Conservation (phyloP, 441 rosid species). For the Populus hybrid region DNA sequence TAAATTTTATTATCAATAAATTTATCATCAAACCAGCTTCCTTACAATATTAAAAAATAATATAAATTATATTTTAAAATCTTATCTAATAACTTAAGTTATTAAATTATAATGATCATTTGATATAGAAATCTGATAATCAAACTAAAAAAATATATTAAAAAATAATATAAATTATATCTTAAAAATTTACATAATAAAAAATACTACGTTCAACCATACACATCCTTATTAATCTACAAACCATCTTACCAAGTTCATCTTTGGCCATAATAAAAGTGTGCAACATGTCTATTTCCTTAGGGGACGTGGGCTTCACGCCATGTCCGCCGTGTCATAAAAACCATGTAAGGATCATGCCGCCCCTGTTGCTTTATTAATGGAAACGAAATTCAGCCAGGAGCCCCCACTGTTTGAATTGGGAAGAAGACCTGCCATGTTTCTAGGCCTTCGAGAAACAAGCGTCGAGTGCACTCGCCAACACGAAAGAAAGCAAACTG, state of each 20-base stretch:
- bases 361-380: neutral
- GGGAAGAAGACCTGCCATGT: neutral
- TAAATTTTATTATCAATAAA: too few species aligned
- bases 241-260: neutral
- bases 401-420: neutral
- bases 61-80: too few species aligned
- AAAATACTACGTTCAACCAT: too few species aligned
- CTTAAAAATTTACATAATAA: too few species aligned
- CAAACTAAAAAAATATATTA: too few species aligned
- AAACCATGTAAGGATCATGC: constrained; percentile 1
- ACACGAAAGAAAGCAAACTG: neutral
- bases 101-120: too few species aligned
- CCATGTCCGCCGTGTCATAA: neutral
- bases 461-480: neutral
- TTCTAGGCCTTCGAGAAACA: neutral
- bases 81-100: too few species aligned
- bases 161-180: too few species aligned
- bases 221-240: too few species aligned
- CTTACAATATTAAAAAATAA: too few species aligned
- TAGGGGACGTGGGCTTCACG: constrained; percentile 9
- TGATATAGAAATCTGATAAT: too few species aligned
- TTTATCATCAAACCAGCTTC: too few species aligned
- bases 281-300: neutral
- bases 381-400: neutral
- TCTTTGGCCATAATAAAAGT: neutral